phyloP scores from a whole-genome alignment of 768 basidiomycete species.

The Xerocomellus intermedius region DNA sequence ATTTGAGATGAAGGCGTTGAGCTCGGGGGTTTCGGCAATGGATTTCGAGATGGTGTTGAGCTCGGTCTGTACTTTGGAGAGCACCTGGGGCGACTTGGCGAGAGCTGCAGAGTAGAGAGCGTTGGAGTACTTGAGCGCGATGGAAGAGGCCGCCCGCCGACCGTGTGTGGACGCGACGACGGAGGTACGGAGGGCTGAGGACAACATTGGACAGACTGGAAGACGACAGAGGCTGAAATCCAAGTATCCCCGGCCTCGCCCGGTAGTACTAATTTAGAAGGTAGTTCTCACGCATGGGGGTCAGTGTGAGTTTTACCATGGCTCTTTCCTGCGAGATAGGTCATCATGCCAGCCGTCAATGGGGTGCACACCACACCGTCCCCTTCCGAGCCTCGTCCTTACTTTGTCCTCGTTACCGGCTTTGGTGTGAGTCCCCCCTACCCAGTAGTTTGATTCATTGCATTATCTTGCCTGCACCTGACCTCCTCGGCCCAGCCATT shows the following conservation, averaged over 20 bases:
- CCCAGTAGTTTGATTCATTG: slow-evolving; percentile 22
- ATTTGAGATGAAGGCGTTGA: slow-evolving; percentile 77
- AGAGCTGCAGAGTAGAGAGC: slow-evolving; percentile 81
- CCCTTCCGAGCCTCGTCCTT: slow-evolving; percentile 32
- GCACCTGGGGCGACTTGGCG: slow-evolving; percentile 75
- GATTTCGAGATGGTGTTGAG: slow-evolving; percentile 67
- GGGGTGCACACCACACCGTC: slow-evolving; percentile 12
- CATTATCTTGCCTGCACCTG: slow-evolving; percentile 16
- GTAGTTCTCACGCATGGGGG: slow-evolving; percentile 10
- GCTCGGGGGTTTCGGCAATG: slow-evolving; percentile 63
- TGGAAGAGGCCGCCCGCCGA: slow-evolving; percentile 69
- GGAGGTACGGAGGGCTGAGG: slow-evolving; percentile 53
- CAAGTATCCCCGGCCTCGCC: slow-evolving; percentile 1
- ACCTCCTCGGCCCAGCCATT: slow-evolving; percentile 47
- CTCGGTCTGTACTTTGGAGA: slow-evolving; percentile 86
- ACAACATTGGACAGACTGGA: slow-evolving; percentile 47
- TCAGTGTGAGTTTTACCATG: no score
- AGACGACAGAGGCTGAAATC: slow-evolving; percentile 1
- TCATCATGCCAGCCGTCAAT: slow-evolving; percentile 34
- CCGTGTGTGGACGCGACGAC: slow-evolving; percentile 40
- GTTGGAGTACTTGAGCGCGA: slow-evolving; percentile 82
- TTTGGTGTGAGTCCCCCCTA: slow-evolving; percentile 48
- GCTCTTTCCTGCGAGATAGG: neutral
- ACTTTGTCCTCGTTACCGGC: slow-evolving; percentile 49
- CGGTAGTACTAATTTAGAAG: neutral